Base-by-base conservation (phyloP, 2,329 filamentous ascomycete species). In the Cladosporium sp. region DNA sequence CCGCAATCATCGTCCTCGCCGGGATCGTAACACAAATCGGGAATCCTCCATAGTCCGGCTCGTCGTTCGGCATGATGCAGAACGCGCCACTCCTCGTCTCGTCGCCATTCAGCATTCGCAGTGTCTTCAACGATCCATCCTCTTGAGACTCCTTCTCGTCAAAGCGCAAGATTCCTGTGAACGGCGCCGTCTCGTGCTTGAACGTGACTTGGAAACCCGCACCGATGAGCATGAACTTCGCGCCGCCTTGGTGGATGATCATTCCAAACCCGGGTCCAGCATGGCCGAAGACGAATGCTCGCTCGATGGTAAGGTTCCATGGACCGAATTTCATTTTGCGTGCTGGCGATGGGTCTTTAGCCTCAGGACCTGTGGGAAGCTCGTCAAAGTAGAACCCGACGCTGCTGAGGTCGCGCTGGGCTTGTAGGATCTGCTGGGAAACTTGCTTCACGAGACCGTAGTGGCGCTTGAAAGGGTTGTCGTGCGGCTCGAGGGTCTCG, bases 41-140 rank as follows among this genome's bases (percentile, higher is more conserved):
- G 58, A 83, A 83, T 0, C 78, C 78, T 1, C 80, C 81, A 64
- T 83, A 83, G 59, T 83, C 80, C 0, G 80, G 80, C 34, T 81
- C 73, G 34, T 82, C 78, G 58, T 77, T 80, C 0, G 79, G 82
- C 82, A 84, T 84, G 61, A 83, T 79, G 17, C 75, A 64, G 48
- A 75, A 78, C 47, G 70, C 69, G 1, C 80, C 80, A 61, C 75
- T 77, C 22, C 74, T 64, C 4, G 76, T 79, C 70, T 80, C 77
- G 22, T 79, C 77, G 0, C 77, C 76, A 55, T 76, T 75, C 22
- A 79, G 59, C 19, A 66, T 61, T 25, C 75, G 68, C 56, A 73
- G 48, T 0, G 73, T 77, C 19, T 61, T 63, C 50, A 79, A 36
- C 53, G 70, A 65, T 1, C 73, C 73, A 2, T 67, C 73, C 15